These are phyloP conservation scores for Calvatia gigantea DNA, from an alignment of 768 basidiomycete species.

Conservation along the genomic window DNA sequence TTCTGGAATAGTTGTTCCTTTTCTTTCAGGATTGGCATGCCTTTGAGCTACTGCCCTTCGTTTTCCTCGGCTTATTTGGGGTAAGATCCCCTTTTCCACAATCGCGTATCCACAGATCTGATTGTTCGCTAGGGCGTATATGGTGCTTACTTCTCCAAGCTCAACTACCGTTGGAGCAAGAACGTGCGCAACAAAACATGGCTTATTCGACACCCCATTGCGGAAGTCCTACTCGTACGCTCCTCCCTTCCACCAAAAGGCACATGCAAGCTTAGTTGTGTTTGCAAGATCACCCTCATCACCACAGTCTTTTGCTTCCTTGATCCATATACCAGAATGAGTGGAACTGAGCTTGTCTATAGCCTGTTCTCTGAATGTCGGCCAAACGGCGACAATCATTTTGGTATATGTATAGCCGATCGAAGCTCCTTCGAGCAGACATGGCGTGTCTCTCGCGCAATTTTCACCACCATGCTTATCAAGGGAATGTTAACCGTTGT, in stretches of 20 bases:
- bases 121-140: constrained; percentile 68
- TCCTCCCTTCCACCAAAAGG: not conserved
- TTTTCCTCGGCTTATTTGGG: constrained; percentile 86
- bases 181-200: constrained; percentile 80
- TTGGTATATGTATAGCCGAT: constrained; percentile 69
- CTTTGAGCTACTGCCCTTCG: constrained; percentile 81
- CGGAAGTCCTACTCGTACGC: constrained; percentile 80
- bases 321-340: constrained; percentile 90
- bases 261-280: not conserved
- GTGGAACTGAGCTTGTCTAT: constrained; percentile 93
- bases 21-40: constrained; percentile 81
- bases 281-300: constrained; percentile 63
- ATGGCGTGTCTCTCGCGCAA: constrained; percentile 58
- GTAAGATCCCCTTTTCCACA: constrained; percentile 38
- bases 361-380: constrained; percentile 88
- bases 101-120: not conserved
- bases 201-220: constrained; percentile 72
- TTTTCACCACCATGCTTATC: constrained; percentile 76
- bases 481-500: constrained; percentile 80
- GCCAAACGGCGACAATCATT: constrained; percentile 46
- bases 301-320: constrained; percentile 81
- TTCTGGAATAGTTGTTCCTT: not conserved
- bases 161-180: constrained; percentile 88
- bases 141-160: constrained; percentile 88
- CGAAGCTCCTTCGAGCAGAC: constrained; percentile 52